phyloP scores from a whole-genome alignment of 495 filamentous ascomycete genomes.

The Tricharina praecox region DNA sequence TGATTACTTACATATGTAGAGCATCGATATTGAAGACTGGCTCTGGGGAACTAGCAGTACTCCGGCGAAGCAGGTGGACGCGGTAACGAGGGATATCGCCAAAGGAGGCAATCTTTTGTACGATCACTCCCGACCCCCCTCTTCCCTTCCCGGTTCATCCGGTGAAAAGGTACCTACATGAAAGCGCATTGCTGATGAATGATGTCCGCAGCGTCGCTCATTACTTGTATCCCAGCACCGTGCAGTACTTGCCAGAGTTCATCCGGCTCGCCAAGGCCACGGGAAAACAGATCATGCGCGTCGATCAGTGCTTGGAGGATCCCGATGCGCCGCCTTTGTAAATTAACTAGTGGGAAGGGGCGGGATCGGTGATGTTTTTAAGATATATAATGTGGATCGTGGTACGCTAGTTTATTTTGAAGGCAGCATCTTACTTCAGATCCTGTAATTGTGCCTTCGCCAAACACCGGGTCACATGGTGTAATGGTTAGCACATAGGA shows the following conservation, averaged over 20 bases:
- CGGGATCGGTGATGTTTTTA: too few relatives aligned
- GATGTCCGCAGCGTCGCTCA: background rate
- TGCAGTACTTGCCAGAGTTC: slow-evolving; percentile 47
- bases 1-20: slow-evolving; percentile 36
- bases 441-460: too few relatives aligned
- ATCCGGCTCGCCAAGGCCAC: slow-evolving; percentile 47
- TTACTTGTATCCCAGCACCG: slow-evolving; percentile 42
- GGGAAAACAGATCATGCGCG: slow-evolving; percentile 53
- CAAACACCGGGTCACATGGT: slow-evolving; percentile 15
- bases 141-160: background rate
- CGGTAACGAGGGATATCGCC: slow-evolving; percentile 46
- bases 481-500: slow-evolving; percentile 17
- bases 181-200: background rate
- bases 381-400: too few relatives aligned
- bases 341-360: too few relatives aligned
- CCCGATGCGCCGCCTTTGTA: slow-evolving; percentile 44
- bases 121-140: slow-evolving; percentile 28
- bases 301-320: slow-evolving; percentile 66
- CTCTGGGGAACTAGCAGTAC: slow-evolving; percentile 45
- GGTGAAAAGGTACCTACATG: too few relatives aligned
- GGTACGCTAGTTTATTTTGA: too few relatives aligned
- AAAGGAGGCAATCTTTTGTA: slow-evolving; percentile 55
- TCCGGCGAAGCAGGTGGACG: slow-evolving; percentile 50
- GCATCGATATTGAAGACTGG: slow-evolving; percentile 67
- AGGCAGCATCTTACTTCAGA: too few relatives aligned